These are phyloP conservation scores for Cryptococcus wingfieldii DNA, from an alignment of 1,284 basidiomycete genomes.

Conservation along the genomic window DNA sequence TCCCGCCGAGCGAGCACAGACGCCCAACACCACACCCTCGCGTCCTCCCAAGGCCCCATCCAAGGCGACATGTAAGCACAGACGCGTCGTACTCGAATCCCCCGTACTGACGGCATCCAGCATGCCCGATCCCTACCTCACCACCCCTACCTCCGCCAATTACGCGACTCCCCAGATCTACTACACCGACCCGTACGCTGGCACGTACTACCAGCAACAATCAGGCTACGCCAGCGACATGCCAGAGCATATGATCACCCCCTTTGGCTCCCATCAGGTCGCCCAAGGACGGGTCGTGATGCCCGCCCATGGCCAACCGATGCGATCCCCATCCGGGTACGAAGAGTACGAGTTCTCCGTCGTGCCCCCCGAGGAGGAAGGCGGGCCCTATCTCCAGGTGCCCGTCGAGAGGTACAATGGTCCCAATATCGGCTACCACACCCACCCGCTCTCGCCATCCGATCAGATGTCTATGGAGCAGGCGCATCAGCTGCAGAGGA, in stretches of 20 bases:
- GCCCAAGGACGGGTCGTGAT: slow-evolving; percentile 20
- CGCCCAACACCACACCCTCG: slow-evolving; percentile 5
- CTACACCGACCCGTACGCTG: slow-evolving; percentile 12
- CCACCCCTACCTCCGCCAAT: slow-evolving; percentile 11
- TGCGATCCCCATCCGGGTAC: slow-evolving; percentile 11
- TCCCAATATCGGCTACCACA: background rate
- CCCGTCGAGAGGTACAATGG: slow-evolving; percentile 12
- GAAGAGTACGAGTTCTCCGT: slow-evolving; percentile 16
- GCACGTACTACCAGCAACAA: slow-evolving; percentile 2
- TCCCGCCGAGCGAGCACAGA: slow-evolving; percentile 14
- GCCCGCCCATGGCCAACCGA: slow-evolving; percentile 16
- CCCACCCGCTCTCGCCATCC: slow-evolving; percentile 20
- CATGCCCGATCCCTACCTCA: slow-evolving; percentile 14
- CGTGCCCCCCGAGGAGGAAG: slow-evolving; percentile 17
- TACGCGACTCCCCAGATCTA: slow-evolving; percentile 11
- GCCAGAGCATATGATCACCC: slow-evolving; percentile 16
- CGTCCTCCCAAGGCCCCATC: slow-evolving; percentile 8
- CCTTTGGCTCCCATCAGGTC: slow-evolving; percentile 18
- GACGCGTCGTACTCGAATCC: background rate
- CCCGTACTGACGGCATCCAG: background rate
- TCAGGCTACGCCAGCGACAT: slow-evolving; percentile 6
- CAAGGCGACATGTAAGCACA: slow-evolving; percentile 14
- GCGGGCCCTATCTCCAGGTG: slow-evolving; percentile 12
- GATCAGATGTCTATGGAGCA: slow-evolving; percentile 20
- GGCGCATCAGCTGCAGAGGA: slow-evolving; percentile 14